Percentiles rank a stretch among this genome's conserved stretches.
Evolutionary conservation across 2,329 filamentous ascomycete genomes (phyloP).

Genomic region (Fusarium mundagurra): DNA sequence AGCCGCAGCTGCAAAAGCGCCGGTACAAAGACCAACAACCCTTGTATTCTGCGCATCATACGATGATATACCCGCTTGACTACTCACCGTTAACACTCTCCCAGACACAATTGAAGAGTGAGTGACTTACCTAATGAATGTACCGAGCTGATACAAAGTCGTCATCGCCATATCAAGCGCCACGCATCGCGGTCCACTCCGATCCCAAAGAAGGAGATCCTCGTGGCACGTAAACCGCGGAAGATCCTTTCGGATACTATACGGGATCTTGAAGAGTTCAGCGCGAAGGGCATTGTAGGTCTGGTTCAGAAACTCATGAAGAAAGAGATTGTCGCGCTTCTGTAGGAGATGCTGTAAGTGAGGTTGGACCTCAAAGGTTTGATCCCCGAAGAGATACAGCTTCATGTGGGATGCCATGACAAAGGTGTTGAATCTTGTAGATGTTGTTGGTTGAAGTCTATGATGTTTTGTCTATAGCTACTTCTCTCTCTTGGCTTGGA

Average conservation of each 20-base stretch:
- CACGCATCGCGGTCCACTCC: constrained; percentile 28
- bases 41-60: constrained; percentile 28
- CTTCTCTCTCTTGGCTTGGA: neutral
- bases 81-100: neutral
- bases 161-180: constrained; percentile 37
- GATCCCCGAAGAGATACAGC: constrained; percentile 35
- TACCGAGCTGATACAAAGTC: constrained; percentile 31
- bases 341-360: constrained; percentile 25
- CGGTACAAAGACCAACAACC: constrained; percentile 34
- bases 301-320: constrained; percentile 31
- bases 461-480: constrained; percentile 1
- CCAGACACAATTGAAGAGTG: rapidly evolving
- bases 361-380: constrained; percentile 34
- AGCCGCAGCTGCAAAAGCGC: constrained; percentile 33
- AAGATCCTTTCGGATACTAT: constrained; percentile 24
- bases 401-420: constrained; percentile 18
- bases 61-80: constrained; percentile 22
- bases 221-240: constrained; percentile 33
- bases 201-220: constrained; percentile 30
- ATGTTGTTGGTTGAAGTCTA: constrained; percentile 20
- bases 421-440: constrained; percentile 35
- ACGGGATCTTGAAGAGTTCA: constrained; percentile 26
- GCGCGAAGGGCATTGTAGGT: constrained; percentile 28
- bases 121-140: constrained; percentile 23
- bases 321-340: constrained; percentile 35